Base-by-base conservation (phyloP, 768 basidiomycete genomes). In the Pleurotus djamor region DNA sequence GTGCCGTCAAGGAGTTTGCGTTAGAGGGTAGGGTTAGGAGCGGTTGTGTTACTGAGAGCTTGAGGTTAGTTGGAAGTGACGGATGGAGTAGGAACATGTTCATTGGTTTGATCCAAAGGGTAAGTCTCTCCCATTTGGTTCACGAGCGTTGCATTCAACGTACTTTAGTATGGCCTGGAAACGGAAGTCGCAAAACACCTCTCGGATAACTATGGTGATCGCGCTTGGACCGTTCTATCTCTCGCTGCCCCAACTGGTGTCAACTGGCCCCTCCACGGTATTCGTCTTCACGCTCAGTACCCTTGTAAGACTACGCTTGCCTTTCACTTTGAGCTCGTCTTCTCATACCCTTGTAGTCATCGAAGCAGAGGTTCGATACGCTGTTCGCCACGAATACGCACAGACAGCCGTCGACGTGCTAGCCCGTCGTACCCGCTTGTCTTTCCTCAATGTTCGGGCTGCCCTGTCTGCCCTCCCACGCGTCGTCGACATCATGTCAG, bases 21-120 rank as follows among this genome's bases (percentile, higher is more conserved):
- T 76, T 98, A 58, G 75, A 83, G 67, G 75, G 75, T 0, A 79
- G 72, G 59, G 80, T 76, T 16, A 82, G 70, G 67, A 83, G 77
- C 32, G 83, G 80, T 6, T 95, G 94, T 68, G 82, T 90, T 48
- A 98, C 96, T 35, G 88, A 90, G 48, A 79, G 80, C 49, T 70
- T 97, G 67, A 86, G 90, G 71, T 81, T 98, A 38, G 83, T 98
- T 21, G 96, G 96, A 14, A 94, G 90, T 62, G 92, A 98, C 60
- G 93, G 88, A 8, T 99, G 96, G 96, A 91, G 84, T 71, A 80
- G 88, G 65, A 95, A 94, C 71, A 97, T 98, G 95, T 98, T 95
- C 71, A 96, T 98, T 72, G 89, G 93, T 57, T 79, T 99, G 60
- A 89, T 96, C 66, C 96, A 99, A 73, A 83, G 91, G 63, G 92